Percentiles rank a stretch among this genome's conserved stretches.
Conservation (phyloP, 768 basidiomycete species). For the Xerocomus brunneocitrinus region DNA sequence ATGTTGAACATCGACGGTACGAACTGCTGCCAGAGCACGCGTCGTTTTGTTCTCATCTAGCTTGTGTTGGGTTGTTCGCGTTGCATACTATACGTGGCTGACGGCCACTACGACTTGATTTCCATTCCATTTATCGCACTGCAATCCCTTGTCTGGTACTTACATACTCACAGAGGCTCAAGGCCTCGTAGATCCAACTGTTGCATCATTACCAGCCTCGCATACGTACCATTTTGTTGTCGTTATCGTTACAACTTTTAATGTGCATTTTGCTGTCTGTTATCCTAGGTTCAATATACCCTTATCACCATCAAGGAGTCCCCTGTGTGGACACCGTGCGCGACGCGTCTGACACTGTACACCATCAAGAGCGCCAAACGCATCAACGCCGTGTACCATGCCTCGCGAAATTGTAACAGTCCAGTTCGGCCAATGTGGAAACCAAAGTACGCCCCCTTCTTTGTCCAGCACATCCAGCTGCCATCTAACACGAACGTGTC, state of each 20-base stretch:
- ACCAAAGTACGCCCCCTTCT: conserved; percentile 61
- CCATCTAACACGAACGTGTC: conserved; percentile 2
- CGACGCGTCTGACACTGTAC: neutral
- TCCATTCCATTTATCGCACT: conserved; percentile 8
- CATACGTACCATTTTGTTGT: conserved; percentile 24
- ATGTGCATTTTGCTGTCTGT: conserved; percentile 18
- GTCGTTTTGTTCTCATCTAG: conserved; percentile 1
- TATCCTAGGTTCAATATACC: neutral
- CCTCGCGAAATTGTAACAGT: conserved; percentile 82
- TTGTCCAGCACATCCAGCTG: neutral
- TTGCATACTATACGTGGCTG: conserved; percentile 23
- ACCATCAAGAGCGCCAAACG: neutral
- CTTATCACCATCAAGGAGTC: neutral
- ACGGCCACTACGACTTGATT: conserved; percentile 25
- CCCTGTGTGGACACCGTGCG: neutral
- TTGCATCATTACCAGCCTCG: conserved; percentile 15
- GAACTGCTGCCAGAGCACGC: conserved; percentile 7
- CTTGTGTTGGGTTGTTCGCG: conserved; percentile 11
- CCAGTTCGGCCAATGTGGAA: conserved; percentile 89
- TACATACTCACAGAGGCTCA: conserved; percentile 32
- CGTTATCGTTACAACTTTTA: conserved; percentile 11
- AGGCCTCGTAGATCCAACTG: conserved; percentile 29
- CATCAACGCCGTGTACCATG: conserved; percentile 37
- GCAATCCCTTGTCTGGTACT: conserved; percentile 16
- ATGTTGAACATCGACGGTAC: conserved; percentile 24